phyloP scores from a whole-genome alignment of 2,329 filamentous ascomycete species.

The Fusarium incarnatum region DNA sequence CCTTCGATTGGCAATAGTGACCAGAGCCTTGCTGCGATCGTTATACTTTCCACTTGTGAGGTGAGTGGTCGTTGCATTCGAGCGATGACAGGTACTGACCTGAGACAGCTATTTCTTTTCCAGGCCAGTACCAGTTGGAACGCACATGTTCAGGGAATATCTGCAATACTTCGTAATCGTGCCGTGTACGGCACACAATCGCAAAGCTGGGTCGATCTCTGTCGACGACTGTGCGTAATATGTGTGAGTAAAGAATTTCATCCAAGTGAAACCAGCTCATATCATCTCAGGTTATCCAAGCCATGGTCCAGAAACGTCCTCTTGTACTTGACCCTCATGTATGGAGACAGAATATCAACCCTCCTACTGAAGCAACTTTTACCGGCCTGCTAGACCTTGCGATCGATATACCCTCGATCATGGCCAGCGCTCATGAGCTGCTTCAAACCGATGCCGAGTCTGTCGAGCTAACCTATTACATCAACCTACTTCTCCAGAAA shows the following conservation, averaged over 20 bases:
- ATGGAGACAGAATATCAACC: slow-evolving; percentile 1
- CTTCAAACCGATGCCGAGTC: fast-evolving
- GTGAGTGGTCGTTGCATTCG: neutral
- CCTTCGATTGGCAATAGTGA: neutral
- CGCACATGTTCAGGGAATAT: slow-evolving; percentile 10
- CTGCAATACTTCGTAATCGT: slow-evolving; percentile 5
- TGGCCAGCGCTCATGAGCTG: neutral
- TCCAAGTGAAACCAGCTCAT: fast-evolving
- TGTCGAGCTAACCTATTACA: fast-evolving
- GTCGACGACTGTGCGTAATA: slow-evolving; percentile 11
- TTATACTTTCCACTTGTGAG: slow-evolving; percentile 13
- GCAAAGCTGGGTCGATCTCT: slow-evolving; percentile 2
- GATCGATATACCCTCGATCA: neutral
- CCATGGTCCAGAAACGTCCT: neutral
- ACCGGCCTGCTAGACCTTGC: neutral
- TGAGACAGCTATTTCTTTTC: neutral
- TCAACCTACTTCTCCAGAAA: neutral
- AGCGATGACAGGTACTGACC: neutral
- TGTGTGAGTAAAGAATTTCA: neutral
- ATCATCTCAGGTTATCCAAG: slow-evolving; percentile 1
- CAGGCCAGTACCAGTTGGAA: slow-evolving; percentile 2
- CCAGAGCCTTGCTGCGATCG: slow-evolving; percentile 6
- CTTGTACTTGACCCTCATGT: neutral
- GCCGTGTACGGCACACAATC: neutral
- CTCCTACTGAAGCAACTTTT: neutral